Evolutionary conservation across 176 grass and related monocot species (phyloP), one percentile per base, ranked within the genome.

Genomic region (Tillandsia leiboldiana): DNA sequence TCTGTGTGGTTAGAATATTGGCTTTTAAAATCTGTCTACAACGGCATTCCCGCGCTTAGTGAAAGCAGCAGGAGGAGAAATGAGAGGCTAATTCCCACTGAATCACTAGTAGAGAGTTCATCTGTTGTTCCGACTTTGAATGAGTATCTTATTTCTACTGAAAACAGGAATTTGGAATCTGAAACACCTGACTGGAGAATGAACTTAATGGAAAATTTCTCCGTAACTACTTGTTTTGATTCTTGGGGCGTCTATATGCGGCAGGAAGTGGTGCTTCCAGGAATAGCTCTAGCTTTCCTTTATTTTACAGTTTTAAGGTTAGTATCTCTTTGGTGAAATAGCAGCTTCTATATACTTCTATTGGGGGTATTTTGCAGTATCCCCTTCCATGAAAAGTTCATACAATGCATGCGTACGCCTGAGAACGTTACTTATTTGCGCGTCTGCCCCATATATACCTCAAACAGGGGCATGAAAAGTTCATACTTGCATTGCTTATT

Each of bases 251-350:
- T 87, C 17, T 92, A 96, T 77, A 50, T 73, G 51, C 83, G 79
- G 75, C 93, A 96, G 78, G 93, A 90, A 22, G 79, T 90, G 59
- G 72, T 83, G 66, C 84, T 96, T 64, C 93, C 93, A 6, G 93
- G 93, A 27, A 67, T 92, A 63, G 83, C 89, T 51, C 81, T 96
- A 2, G 86, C 93, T 48, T 77, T 96, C 23, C 86, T 96, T 54
- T 96, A 90, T 71, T 96, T 96, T 68, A 83, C 53, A 3, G 89
- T 96, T 14, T 70, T 96, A 64, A 91, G 88, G 87, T 81, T 17
- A 76, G 48, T 67, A n/a, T 11, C 11, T 54, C 10, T 63, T 61
- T 13, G 12, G 3, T 7, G 3, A 42, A 42, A 42, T 42, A 42
- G 33, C 33, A 1, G 33, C 3, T 42, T 42, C 33, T n/a, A 47